Evolutionary conservation across 345 rosid genomes (phyloP), one percentile per base, ranked within the genome.

Genomic region (Citropsis articulata): DNA sequence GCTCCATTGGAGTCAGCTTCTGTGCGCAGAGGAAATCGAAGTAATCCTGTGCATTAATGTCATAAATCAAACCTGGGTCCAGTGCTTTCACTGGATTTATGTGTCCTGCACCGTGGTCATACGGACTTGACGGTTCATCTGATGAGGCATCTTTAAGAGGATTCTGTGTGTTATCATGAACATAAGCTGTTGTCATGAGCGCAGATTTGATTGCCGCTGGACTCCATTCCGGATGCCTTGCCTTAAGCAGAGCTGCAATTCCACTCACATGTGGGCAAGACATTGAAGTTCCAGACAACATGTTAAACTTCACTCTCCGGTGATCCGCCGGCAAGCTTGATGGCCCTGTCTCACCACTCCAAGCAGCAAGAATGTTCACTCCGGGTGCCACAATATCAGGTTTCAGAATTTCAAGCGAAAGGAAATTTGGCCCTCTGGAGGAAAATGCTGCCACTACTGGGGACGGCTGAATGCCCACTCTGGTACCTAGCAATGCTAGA

Each of bases 221-320:
- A 45, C 97, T 91, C 98, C 98, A 95, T 36, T 91, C 94, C 4
- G 98, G 98, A 75, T 93, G 98, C 75, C 91, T 88, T 31, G 96
- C 93, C 79, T 90, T 95, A 69, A 95, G 87, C 82, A 95, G 83
- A 7, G 98, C 98, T 2, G 97, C 98, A 2, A 93, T 81, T 27
- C 98, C 98, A 48, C 98, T 93, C 66, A 95, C 98, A 78, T 95
- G 98, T 28, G 98, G 98, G 76, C 98, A 95, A 1, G 98, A 92
- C 98, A 95, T 93, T 25, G 98, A 95, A 78, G 98, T 95, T 65
- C 97, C 98, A 0, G 98, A 95, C 33, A 93, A 81, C 40, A 95
- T 91, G 55, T 93, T 95, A 90, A 95, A 95, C 72, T 87, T 87
- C 42, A 89, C 92, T 35, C 91, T 84, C 57, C 98, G 85, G 40